A percentile compares a stretch with the other conserved stretches of the same genome.
Conservation (phyloP, 345 rosid species). For the Acer yangbiense region DNA sequence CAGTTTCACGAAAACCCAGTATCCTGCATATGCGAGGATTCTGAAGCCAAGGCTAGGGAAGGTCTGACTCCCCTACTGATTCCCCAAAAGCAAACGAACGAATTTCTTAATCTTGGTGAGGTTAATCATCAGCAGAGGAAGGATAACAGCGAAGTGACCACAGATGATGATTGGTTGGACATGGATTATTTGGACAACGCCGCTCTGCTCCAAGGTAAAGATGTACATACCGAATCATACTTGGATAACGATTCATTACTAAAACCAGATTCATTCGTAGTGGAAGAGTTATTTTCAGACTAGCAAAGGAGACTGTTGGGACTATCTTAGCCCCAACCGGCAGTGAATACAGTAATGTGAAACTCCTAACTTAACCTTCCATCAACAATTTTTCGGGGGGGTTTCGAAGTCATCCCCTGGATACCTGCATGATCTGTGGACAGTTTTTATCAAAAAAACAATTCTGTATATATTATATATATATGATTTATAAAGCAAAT, state of each 20-base stretch:
- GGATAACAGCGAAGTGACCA: conserved; percentile 14
- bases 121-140: conserved; percentile 14
- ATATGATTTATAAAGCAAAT: not conserved
- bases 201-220: conserved; percentile 24
- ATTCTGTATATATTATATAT: conserved; percentile 15
- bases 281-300: conserved; percentile 48
- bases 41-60: conserved; percentile 39
- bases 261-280: conserved; percentile 39
- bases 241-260: conserved; percentile 7
- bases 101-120: not conserved
- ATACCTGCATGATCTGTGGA: not conserved
- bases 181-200: conserved; percentile 38
- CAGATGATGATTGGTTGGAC: conserved; percentile 42
- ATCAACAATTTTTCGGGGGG: not conserved
- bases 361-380: conserved; percentile 3
- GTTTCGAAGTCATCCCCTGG: not conserved
- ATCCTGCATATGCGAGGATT: conserved; percentile 69
- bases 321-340: not conserved
- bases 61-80: not conserved
- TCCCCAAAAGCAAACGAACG: not conserved
- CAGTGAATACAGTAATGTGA: not conserved
- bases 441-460: not conserved
- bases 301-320: conserved; percentile 17
- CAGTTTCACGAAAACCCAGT: conserved; percentile 90
- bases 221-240: conserved; percentile 2